Evolutionary conservation across 2,329 filamentous ascomycete genomes (phyloP).

Genomic region (Lecanosticta acicola): DNA sequence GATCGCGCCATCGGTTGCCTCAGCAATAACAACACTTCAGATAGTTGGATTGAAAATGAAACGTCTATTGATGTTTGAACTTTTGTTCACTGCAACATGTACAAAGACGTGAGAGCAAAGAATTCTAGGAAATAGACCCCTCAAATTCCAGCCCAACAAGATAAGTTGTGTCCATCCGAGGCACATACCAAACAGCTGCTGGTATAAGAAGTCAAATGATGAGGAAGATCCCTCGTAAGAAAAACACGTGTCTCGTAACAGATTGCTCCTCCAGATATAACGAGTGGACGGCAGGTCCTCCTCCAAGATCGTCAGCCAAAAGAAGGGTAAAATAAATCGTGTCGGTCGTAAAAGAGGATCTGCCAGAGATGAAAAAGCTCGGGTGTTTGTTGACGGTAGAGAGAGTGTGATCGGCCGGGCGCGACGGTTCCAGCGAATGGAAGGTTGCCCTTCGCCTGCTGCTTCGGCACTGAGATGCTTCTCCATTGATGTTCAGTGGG

Average conservation of each 20-base stretch:
- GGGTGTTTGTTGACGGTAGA: too few relatives aligned
- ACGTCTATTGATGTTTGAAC: background rate
- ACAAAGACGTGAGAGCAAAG: background rate
- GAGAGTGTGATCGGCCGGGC: background rate
- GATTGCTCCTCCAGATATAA: conserved; percentile 8
- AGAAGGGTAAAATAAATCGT: background rate
- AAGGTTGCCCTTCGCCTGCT: background rate
- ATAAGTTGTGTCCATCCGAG: background rate
- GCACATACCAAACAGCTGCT: background rate
- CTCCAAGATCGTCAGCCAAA: conserved; percentile 8
- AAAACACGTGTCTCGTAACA: background rate
- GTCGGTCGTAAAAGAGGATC: conserved; percentile 11
- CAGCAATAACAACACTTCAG: background rate
- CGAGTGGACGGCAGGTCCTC: conserved; percentile 27
- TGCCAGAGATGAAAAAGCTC: conserved; percentile 21
- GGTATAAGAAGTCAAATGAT: background rate
- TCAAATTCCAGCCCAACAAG: too few relatives aligned
- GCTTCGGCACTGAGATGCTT: conserved; percentile 8
- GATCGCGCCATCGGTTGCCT: background rate
- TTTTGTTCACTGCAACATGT: background rate
- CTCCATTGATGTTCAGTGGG: background rate
- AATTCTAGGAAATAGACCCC: background rate
- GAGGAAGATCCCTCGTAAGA: background rate
- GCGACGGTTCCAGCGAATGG: background rate
- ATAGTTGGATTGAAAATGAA: background rate